Evolutionary conservation across 176 grass and related monocot genomes (phyloP).

Genomic region (Pharus latifolius): DNA sequence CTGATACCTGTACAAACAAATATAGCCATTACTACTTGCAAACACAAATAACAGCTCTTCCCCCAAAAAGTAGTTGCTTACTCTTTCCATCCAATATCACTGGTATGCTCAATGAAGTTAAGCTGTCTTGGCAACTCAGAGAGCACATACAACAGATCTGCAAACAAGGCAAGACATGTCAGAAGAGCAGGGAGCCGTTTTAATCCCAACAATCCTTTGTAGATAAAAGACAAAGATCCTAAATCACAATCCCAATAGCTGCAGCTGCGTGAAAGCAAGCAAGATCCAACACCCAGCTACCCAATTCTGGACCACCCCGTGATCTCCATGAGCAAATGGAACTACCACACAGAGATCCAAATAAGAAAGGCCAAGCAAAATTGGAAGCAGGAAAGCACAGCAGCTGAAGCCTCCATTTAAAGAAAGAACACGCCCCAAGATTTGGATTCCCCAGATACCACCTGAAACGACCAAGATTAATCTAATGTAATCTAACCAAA

Average conservation of each 20-base stretch:
- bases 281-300: neutral
- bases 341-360: conserved; percentile 1
- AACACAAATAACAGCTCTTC: conserved; percentile 2
- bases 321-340: conserved; percentile 6
- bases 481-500: conserved; percentile 14
- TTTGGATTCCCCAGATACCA: conserved; percentile 32
- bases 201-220: neutral
- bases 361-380: conserved; percentile 6
- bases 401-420: conserved; percentile 3
- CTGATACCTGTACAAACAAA: conserved; percentile 56
- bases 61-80: conserved; percentile 29
- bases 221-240: neutral
- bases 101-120: conserved; percentile 96
- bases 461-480: conserved; percentile 24
- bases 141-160: conserved; percentile 74
- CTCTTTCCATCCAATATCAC: conserved; percentile 99
- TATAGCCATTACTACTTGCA: neutral
- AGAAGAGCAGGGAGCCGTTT: neutral
- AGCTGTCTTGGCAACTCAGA: conserved; percentile 78
- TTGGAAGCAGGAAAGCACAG: neutral
- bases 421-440: conserved; percentile 18
- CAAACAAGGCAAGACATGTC: neutral
- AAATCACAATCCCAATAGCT: neutral
- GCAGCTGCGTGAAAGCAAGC: neutral
- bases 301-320: neutral